Base-by-base conservation (phyloP, 2,329 filamentous ascomycete genomes). In the Grosmannia penicillata region DNA sequence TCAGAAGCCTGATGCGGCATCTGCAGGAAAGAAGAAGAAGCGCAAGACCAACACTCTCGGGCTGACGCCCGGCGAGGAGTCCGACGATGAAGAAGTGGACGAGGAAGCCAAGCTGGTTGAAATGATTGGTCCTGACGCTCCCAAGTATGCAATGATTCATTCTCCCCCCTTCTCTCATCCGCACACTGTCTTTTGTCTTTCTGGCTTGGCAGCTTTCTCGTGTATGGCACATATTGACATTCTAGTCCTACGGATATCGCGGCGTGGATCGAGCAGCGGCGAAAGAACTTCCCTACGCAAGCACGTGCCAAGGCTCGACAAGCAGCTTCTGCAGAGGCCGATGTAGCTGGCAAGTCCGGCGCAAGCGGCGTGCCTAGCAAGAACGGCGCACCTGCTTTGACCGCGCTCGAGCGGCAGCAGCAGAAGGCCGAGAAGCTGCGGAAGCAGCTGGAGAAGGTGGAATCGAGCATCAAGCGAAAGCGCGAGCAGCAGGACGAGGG, bases 231-330 rank as follows among this genome's bases (percentile, higher is more conserved):
- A 6, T 33, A 49, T 38, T 42, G 36, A 46, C 42, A 27, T 8
- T 3, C 23, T 39, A 75, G 69, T 41, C 63, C 72, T 14, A 72
- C 72, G 42, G 86, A 95, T 51, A 68, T 95, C 39, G 70, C 75
- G 19, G 72, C 75, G 7, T 96, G 85, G 75, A 74, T 93, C 45
- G 75, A 75, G 36, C 85, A 94, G 56, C 75, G 89, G 42, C 80
- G 70, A 53, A 79, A 75, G 47, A 78, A 79, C 37, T 96, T 74
- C 54, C 89, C 89, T 2, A 95, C 87, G 3, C 73, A 75, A 54
- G 73, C 74, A 42, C 76, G 82, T 39, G 63, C 76, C 73, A 45
- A 82, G 72, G 56, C 71, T 73, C 45, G 66, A 67, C 48, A 61
- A 59, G 41, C 57, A 60, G 49, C n/a, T n/a, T n/a, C n/a, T n/a